phyloP scores from a whole-genome alignment of 2,329 filamentous ascomycete genomes.

The Nothopassalora personata region DNA sequence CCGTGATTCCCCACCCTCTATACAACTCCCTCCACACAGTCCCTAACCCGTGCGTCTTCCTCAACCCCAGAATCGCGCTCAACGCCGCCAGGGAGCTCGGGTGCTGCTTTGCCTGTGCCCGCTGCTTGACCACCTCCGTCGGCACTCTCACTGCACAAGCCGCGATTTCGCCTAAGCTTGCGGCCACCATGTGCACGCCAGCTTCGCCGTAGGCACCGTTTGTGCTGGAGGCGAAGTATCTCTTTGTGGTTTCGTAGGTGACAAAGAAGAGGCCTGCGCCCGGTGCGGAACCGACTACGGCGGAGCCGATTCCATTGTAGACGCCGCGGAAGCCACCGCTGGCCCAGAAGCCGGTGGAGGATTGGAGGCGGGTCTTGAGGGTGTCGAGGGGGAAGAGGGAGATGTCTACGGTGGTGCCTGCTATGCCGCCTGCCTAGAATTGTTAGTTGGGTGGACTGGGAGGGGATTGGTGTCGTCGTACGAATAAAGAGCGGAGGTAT shows the following conservation, averaged over 20 bases:
- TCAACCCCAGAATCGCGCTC: conserved; percentile 55
- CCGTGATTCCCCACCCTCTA: conserved; percentile 83
- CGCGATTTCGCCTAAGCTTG: conserved; percentile 79
- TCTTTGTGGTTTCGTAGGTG: conserved; percentile 30
- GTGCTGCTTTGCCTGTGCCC: conserved; percentile 82
- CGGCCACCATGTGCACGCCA: conserved; percentile 71
- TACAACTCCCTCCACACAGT: conserved; percentile 80
- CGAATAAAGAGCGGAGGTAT: conserved; percentile 44
- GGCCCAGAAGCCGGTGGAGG: conserved; percentile 67
- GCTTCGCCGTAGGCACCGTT: conserved; percentile 25
- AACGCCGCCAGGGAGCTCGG: conserved; percentile 64
- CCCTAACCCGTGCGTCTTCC: conserved; percentile 37
- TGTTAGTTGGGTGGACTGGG: conserved; percentile 6
- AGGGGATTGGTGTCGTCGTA: conserved; percentile 25
- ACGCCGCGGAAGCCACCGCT: conserved; percentile 86
- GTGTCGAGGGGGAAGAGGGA: conserved; percentile 98
- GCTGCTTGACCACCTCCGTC: conserved; percentile 95
- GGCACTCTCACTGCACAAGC: conserved; percentile 90
- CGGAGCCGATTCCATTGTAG: conserved; percentile 86
- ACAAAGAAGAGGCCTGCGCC: conserved; percentile 92
- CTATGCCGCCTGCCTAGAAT: conserved; percentile 71
- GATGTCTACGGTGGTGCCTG: conserved; percentile 93
- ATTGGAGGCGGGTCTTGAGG: conserved; percentile 94
- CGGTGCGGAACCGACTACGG: conserved; percentile 84
- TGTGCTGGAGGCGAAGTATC: conserved; percentile 6